Evolutionary conservation across 1,284 basidiomycete genomes (phyloP).

Genomic region (Malassezia brasiliensis): DNA sequence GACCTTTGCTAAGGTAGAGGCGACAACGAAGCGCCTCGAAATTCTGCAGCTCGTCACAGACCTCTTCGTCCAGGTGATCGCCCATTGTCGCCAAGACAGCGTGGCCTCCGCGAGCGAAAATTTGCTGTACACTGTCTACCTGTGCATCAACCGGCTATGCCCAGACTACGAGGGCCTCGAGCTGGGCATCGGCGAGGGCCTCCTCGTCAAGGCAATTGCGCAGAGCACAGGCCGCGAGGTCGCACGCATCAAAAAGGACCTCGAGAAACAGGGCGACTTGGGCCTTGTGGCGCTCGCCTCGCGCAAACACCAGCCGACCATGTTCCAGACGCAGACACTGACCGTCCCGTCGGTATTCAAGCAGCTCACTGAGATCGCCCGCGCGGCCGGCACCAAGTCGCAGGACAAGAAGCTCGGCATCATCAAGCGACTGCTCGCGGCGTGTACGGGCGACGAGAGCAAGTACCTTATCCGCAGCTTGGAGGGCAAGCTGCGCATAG

Average conservation of each 20-base stretch:
- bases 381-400: constrained; percentile 66
- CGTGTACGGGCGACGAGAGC: constrained; percentile 75
- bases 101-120: constrained; percentile 49
- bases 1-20: constrained; percentile 80
- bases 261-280: constrained; percentile 87
- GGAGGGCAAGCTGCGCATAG: constrained; percentile 94
- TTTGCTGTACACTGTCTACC: constrained; percentile 79
- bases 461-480: constrained; percentile 93
- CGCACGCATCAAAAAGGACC: constrained; percentile 74
- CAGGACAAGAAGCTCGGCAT: constrained; percentile 72
- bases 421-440: constrained; percentile 85
- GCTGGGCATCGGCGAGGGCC: constrained; percentile 87
- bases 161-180: constrained; percentile 95
- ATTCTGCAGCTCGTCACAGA: constrained; percentile 80
- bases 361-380: constrained; percentile 29
- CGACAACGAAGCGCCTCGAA: constrained; percentile 88
- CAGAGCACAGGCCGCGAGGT: constrained; percentile 83
- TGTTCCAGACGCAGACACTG: constrained; percentile 86
- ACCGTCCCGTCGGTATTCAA: constrained; percentile 67
- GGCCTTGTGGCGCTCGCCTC: constrained; percentile 90
- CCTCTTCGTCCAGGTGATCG: constrained; percentile 79
- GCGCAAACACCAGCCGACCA: constrained; percentile 81
- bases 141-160: constrained; percentile 93
- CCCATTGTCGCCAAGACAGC: constrained; percentile 56
- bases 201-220: constrained; percentile 88